Evolutionary conservation across 164 flowering plant species (phyloP), one percentile per base, ranked within the genome.

Genomic region (Aristolochia fimbriata): DNA sequence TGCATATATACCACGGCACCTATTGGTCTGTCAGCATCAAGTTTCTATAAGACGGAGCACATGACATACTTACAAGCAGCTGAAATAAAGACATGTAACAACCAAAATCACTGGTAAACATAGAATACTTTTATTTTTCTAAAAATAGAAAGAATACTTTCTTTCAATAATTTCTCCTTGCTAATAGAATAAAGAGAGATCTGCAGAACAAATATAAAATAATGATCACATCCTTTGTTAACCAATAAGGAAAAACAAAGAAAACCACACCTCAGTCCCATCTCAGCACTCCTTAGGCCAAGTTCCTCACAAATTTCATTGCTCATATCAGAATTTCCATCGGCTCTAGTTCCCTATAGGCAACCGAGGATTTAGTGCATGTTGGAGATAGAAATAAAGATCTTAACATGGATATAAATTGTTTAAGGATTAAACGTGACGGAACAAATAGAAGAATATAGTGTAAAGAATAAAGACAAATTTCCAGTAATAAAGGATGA

Each of bases 1-100:
- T 82, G 90, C 96, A 88, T 78, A 78, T 76, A 84, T 51, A 88
- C 64, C 51, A 88, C 95, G 60, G 95, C 99, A 75, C 97, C 99
- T 41, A 93, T 90, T 16, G 99, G 96, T 87, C 99, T 93, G 85
- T 47, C 10, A 62, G 52, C 51, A 54, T 2, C 41, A 63, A 52
- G 15, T 47, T 47, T 51, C 21, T 47, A 24, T 21, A 24, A 53
- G 43, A 47, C 7, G 13, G 22, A 4, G 20, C 52, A 49, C 14
- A 20, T 4, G 14, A n/a, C 22, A 20, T 20, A 4, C 22, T 49
- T 5, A 20, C 1, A 27, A 49, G 20, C 22, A 49, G 52, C 52
- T 49, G 52, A 49, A 10, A 49, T 49, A 10, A 49, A 13, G 12
- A 49, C 52, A 11, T 49, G 14, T 17, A 6, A 49, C 30, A 5